These are phyloP conservation scores for Tremella yokohamensis DNA, from an alignment of 768 basidiomycete genomes.

Conservation along the genomic window DNA sequence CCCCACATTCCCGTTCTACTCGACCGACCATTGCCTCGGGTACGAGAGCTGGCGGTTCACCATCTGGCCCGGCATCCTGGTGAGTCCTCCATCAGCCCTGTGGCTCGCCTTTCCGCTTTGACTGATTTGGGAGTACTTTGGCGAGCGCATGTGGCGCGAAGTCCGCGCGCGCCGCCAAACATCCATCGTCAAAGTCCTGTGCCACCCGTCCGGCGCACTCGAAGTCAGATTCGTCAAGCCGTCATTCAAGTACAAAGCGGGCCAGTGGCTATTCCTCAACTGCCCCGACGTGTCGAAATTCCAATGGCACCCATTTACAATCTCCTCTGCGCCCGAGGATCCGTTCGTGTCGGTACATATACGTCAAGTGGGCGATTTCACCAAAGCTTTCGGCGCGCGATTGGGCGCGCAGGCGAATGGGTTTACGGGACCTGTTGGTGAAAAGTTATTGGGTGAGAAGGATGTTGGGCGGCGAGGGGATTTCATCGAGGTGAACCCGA, in stretches of 20 bases:
- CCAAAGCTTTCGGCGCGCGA: constrained; percentile 71
- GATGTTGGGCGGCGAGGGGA: constrained; percentile 61
- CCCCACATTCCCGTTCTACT: constrained; percentile 77
- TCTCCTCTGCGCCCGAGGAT: constrained; percentile 91
- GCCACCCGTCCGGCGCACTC: constrained; percentile 89
- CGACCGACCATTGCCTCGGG: constrained; percentile 79
- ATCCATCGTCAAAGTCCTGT: constrained; percentile 74
- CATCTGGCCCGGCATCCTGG: constrained; percentile 79
- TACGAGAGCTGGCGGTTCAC: constrained; percentile 87
- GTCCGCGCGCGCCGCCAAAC: constrained; percentile 75
- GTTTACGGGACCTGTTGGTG: constrained; percentile 1
- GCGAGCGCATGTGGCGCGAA: constrained; percentile 79
- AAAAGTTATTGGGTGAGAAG: constrained; percentile 64
- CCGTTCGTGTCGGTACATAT: constrained; percentile 88
- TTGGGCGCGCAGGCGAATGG: constrained; percentile 57
- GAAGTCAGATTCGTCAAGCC: constrained; percentile 88
- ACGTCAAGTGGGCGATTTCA: constrained; percentile 64
- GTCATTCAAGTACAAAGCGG: constrained; percentile 74
- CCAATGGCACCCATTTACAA: constrained; percentile 98
- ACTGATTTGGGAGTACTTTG: constrained; percentile 60
- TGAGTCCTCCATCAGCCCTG: constrained; percentile 13
- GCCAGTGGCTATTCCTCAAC: constrained; percentile 42
- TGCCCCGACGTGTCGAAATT: constrained; percentile 70
- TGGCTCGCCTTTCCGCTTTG: neutral
- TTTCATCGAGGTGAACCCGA: constrained; percentile 71